These are phyloP conservation scores for Myxozyma kluyveri DNA, from an alignment of 805 yeast species.

Conservation along the genomic window DNA sequence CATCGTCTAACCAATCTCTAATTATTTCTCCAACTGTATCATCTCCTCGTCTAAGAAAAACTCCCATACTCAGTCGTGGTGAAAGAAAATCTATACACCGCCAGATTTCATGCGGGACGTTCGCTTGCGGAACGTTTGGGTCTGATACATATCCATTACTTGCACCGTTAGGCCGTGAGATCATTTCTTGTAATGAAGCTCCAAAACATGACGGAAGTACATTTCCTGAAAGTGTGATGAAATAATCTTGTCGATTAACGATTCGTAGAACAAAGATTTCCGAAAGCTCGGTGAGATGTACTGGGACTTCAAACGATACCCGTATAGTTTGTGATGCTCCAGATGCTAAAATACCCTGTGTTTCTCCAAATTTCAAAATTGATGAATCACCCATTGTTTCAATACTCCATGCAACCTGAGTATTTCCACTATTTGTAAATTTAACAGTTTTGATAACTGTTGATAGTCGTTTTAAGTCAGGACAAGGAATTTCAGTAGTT, in stretches of 20 bases:
- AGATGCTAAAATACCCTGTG: conserved; percentile 32
- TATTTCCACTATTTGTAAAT: conserved; percentile 42
- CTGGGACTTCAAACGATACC: conserved; percentile 17
- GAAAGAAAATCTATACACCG: conserved; percentile 40
- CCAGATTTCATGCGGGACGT: conserved; percentile 40
- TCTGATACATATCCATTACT: conserved; percentile 10
- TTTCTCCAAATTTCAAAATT: conserved; percentile 30
- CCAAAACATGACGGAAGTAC: conserved; percentile 39
- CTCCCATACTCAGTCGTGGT: conserved; percentile 30
- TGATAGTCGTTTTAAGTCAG: conserved; percentile 34
- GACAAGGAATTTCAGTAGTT: conserved; percentile 37
- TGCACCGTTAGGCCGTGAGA: conserved; percentile 18
- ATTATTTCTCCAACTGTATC: conserved; percentile 33
- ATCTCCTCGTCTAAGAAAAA: conserved; percentile 27
- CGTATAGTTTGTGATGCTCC: conserved; percentile 30
- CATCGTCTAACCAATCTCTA: conserved; percentile 40
- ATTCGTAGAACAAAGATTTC: conserved; percentile 35
- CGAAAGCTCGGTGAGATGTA: conserved; percentile 15
- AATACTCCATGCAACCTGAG: conserved; percentile 42
- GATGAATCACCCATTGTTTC: conserved; percentile 33
- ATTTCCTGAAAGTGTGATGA: conserved; percentile 31
- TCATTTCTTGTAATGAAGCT: conserved; percentile 31
- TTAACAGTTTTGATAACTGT: conserved; percentile 32
- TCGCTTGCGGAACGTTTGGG: conserved; percentile 13
- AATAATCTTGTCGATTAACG: conserved; percentile 37